Base-by-base conservation (phyloP, 495 filamentous ascomycete species). In the Aspergillus incahuasiensis region DNA sequence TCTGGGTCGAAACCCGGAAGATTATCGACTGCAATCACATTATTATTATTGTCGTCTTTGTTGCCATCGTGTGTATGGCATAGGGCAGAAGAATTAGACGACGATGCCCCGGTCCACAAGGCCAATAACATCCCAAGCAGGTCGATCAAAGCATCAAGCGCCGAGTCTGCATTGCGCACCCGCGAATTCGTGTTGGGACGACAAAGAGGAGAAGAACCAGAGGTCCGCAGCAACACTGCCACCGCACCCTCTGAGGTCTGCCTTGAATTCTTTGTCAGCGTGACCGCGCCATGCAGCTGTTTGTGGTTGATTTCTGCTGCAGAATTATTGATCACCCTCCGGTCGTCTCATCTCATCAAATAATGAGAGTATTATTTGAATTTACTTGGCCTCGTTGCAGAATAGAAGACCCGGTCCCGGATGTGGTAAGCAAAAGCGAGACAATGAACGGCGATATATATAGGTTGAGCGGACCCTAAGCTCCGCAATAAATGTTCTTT, bases 191-290 rank as follows among this genome's bases (percentile, higher is more conserved):
- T 22, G 34, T 24, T 40, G 19, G 47, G 20, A 49, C 9, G 21
- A 21, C 9, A 49, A 35, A 49, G 30, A 49, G 46, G 46, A 22
- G 30, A 16, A 35, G 28, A 6, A 32, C 15, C 13, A 40, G 12
- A 40, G 12, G 18, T 7, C 38, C 34, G 48, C 48, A 40, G 48
- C 32, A 50, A 50, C 48, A 50, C 48, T 50, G 48, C 48, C 48
- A 50, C 48, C 16, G 6, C 25, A 1, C 32, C 16, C 16, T 34
- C 32, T n/a, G n/a, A n/a, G n/a, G n/a, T n/a, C n/a, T 38, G 34
- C 34, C 48, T 50, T 18, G 34, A 20, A 11, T 25, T 25, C 34
- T 40, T 50, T 50, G 48, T 50, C 34, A 50, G 48, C 48, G 8
- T 18, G 24, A 50, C 48, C 48, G 48, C 34, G 34, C 48, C 48